Evolutionary conservation across 2,329 filamentous ascomycete genomes (phyloP).

Genomic region (Pseudocercospora cruenta): DNA sequence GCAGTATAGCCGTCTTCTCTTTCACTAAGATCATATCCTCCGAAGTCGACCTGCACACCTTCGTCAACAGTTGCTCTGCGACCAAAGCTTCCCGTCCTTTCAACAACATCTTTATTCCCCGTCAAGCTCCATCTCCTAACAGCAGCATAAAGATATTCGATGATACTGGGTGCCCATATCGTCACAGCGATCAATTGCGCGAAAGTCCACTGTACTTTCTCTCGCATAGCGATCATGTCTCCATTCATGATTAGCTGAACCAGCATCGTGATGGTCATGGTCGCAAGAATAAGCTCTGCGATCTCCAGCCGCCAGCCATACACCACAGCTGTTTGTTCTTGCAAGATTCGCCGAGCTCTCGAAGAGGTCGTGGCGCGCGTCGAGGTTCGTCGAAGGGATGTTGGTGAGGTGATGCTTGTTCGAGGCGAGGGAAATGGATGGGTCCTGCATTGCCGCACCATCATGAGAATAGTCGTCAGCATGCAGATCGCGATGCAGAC

Average conservation of each 20-base stretch:
- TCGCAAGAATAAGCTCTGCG: slow-evolving; percentile 5
- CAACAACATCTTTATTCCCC: background rate
- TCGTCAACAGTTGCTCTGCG: background rate
- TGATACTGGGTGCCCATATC: slow-evolving; percentile 24
- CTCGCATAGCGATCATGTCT: slow-evolving; percentile 12
- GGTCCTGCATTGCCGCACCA: background rate
- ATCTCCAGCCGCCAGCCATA: slow-evolving; percentile 14
- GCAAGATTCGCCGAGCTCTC: background rate
- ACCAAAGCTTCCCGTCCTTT: background rate
- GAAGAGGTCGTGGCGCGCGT: background rate
- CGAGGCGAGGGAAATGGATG: background rate
- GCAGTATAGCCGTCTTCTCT: background rate
- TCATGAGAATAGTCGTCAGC: slow-evolving; percentile 2
- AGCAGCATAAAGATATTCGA: slow-evolving; percentile 23
- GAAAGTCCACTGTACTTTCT: slow-evolving; percentile 20
- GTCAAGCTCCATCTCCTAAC: slow-evolving; percentile 7
- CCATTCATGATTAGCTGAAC: slow-evolving; percentile 16
- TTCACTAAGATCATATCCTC: background rate
- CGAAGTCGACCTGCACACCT: background rate
- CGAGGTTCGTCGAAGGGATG: background rate
- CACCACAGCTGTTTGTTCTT: background rate
- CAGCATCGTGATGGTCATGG: slow-evolving; percentile 6
- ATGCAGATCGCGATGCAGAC: slow-evolving; percentile 3
- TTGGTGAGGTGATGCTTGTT: background rate
- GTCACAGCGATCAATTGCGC: slow-evolving; percentile 24